Base-by-base conservation (phyloP, 2,329 filamentous ascomycete species). In the Monilinia fructicola region DNA sequence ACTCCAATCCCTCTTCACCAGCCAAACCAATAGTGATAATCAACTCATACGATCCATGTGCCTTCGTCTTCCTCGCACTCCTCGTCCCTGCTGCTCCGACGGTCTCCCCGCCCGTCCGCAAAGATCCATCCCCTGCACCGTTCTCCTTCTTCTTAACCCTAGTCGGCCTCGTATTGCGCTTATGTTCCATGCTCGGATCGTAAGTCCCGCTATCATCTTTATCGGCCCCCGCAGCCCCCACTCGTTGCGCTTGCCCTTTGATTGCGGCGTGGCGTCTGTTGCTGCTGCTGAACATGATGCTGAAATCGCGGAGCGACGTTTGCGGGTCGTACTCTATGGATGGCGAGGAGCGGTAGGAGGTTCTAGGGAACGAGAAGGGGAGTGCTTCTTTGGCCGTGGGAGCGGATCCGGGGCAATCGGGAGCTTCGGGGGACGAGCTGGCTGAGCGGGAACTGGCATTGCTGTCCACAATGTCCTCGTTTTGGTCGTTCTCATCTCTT, bases 131-230 rank as follows among this genome's bases (percentile, higher is more conserved):
- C 50, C 21, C 40, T 40, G 38, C 56, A 18, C 42, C n/a, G 38
- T 42, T 50, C 42, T 44, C 52, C 21, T 64, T 35, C 35, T 54
- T 67, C 40, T 65, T 68, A 12, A 38, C 35, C 35, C 16, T 35
- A 44, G 60, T 66, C 44, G 46, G 35, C 53, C 38, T 48, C 4
- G 60, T 40, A 12, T 58, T 48, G 9, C 48, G 10, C 48, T 60
- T 63, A 12, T 61, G 35, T 53, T 66, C 60, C 9, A 63, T 21
- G 14, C 67, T 71, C 5, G 73, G 73, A 60, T 75, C 69, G 56
- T 74, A 76, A 4, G 68, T 73, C 5, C 74, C 74, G 54, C 71
- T 74, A 26, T 72, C 65, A 64, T 76, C 74, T 35, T 69, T 58
- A 56, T 76, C 74, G n/a, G 71, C 59, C 12, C 63, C 73, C 4